These are phyloP conservation scores for Angomonas deanei DNA, from an alignment of 208 protist genomes.

Conservation along the genomic window DNA sequence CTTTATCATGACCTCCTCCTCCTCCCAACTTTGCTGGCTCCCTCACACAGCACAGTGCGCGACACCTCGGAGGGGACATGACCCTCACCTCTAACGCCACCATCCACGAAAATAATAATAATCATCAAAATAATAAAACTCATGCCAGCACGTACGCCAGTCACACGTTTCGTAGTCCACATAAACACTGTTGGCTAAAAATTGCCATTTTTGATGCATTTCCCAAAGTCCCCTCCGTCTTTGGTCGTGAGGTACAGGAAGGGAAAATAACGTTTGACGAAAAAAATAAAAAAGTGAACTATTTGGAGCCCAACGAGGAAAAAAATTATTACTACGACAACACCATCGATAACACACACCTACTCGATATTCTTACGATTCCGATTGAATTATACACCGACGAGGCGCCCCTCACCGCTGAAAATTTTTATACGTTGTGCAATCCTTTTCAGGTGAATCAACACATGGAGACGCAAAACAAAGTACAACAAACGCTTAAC, in stretches of 20 bases:
- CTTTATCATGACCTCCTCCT: too few species aligned
- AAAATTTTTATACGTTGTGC: slow-evolving; percentile 76
- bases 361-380: slow-evolving; percentile 21
- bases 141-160: slow-evolving; percentile 57
- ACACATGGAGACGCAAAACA: background rate
- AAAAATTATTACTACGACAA: slow-evolving; percentile 6
- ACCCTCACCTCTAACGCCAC: background rate
- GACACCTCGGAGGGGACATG: background rate
- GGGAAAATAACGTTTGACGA: slow-evolving; percentile 32
- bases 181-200: slow-evolving; percentile 65
- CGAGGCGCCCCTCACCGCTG: slow-evolving; percentile 67
- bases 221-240: slow-evolving; percentile 59
- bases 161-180: slow-evolving; percentile 30
- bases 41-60: background rate
- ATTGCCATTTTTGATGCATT: slow-evolving; percentile 62
- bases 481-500: background rate
- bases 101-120: background rate
- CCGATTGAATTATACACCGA: slow-evolving; percentile 82
- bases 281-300: background rate
- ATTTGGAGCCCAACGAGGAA: background rate
- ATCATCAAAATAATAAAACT: too few species aligned
- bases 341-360: background rate
- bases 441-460: slow-evolving; percentile 9
- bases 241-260: slow-evolving; percentile 51
- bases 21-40: background rate